Conservation (phyloP, 192 early-diverging fungal genomes). For the Tieghemiomyces parasiticus region DNA sequence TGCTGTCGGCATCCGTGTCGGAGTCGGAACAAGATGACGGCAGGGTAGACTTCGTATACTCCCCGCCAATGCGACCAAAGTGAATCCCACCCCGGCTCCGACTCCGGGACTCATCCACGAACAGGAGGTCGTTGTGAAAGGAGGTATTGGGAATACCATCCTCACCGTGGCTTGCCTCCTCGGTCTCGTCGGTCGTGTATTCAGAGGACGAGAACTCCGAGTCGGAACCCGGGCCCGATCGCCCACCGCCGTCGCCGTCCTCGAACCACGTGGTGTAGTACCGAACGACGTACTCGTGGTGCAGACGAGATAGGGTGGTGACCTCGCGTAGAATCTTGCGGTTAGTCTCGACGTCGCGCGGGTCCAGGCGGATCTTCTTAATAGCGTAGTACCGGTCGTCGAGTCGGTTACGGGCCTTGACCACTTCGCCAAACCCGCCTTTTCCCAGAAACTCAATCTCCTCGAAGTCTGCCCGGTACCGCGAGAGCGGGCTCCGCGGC, state of each 20-base stretch:
- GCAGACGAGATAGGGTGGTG: conserved; percentile 72
- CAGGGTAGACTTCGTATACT: too few relatives aligned
- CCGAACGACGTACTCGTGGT: conserved; percentile 78
- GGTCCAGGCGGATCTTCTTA: conserved; percentile 79
- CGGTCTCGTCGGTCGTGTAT: background rate
- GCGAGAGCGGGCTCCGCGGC: too few relatives aligned
- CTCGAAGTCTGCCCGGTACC: conserved; percentile 61
- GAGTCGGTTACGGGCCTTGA: conserved; percentile 78
- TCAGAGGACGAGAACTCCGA: background rate
- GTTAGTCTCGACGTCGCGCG: conserved; percentile 56
- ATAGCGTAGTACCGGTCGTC: conserved; percentile 76
- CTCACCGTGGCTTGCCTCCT: background rate
- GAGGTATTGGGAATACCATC: background rate
- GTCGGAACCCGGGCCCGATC: conserved; percentile 14
- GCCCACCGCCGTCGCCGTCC: conserved; percentile 27
- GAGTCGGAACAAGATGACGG: too few relatives aligned
- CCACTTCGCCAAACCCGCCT: conserved; percentile 88
- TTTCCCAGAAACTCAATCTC: conserved; percentile 61
- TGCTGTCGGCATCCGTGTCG: too few relatives aligned
- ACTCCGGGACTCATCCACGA: conserved; percentile 8
- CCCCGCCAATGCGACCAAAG: conserved; percentile 13
- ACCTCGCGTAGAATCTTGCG: conserved; percentile 85
- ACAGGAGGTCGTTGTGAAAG: conserved; percentile 9
- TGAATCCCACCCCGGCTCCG: conserved; percentile 2
- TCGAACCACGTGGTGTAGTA: conserved; percentile 91